Evolutionary conservation across 2,329 filamentous ascomycete genomes (phyloP), one percentile per base, ranked within the genome.

Genomic region (Setomelanomma holmii): DNA sequence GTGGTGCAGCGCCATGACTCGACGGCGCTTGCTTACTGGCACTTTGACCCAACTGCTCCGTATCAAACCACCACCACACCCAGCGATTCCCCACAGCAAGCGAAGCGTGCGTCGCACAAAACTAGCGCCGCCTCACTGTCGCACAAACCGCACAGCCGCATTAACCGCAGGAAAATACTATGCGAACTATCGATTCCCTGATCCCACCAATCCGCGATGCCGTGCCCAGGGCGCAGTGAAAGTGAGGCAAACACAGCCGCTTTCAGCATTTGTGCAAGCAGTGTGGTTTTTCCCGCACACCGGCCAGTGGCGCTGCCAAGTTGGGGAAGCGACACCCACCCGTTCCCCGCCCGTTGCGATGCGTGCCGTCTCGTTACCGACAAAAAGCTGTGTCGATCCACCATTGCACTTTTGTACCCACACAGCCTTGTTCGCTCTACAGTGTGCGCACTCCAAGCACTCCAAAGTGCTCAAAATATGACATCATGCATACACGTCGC

Each of bases 281-380:
- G 7, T 10, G 8, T 14, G 12, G 7, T 21, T 6, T 23, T 41
- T 23, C 20, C 39, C 14, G 14, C 3, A 7, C 38, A 10, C 5
- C 16, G 21, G 39, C 39, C 12, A n/a, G 21, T 41, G 20, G 20
- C 39, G 20, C 11, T 12, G 12, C 21, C 6, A n/a, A 24, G 21
- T 20, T 21, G 22, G 22, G 39, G 39, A 41, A 41, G 5, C 4
- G 6, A 16, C n/a, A 11, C n/a, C 36, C 19, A 39, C 7, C n/a
- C 12, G 8, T 4, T 16, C 14, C 16, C 17, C 21, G 12, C 19
- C 36, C 8, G 19, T 19, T n/a, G n/a, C n/a, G n/a, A n/a, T n/a
- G n/a, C 36, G 36, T 24, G 21, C 39, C 39, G 39, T 20, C 39
- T 41, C 39, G 39, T 41, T 41, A 41, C 39, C 39, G 39, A 41